Conservation (phyloP, 495 filamentous ascomycete species). For the Penicillium bialowiezense region DNA sequence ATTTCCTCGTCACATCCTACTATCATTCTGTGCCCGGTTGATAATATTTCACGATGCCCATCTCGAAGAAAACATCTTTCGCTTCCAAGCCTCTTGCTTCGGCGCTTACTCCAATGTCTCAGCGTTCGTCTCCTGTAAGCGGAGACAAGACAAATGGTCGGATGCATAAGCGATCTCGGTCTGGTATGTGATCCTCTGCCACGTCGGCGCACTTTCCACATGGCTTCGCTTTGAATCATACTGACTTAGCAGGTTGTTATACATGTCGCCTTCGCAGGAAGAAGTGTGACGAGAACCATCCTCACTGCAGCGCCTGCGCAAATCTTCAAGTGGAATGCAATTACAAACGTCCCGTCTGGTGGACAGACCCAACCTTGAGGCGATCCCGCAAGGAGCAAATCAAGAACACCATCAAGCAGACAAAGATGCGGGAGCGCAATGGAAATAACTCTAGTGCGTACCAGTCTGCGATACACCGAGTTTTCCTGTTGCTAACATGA, state of each 20-base stretch:
- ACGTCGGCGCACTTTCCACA: background rate
- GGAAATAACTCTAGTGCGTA: conserved; percentile 41
- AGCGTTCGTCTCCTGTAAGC: too few relatives aligned
- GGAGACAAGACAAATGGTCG: background rate
- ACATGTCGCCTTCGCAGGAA: conserved; percentile 93
- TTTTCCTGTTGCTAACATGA: too few relatives aligned
- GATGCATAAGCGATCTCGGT: conserved; percentile 1
- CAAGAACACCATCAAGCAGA: conserved; percentile 96
- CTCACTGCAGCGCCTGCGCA: conserved; percentile 82
- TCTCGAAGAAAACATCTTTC: background rate
- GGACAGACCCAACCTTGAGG: conserved; percentile 85
- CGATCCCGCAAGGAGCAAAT: conserved; percentile 87
- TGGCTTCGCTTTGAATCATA: background rate
- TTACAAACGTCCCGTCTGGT: conserved; percentile 96
- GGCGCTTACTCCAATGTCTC: too few relatives aligned
- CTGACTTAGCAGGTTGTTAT: conserved; percentile 67
- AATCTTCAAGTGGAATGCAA: conserved; percentile 85
- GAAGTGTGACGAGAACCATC: conserved; percentile 95
- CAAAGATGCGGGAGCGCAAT: conserved; percentile 85
- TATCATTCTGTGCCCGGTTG: too few relatives aligned
- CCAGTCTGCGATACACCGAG: background rate
- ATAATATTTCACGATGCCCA: conserved; percentile 5
- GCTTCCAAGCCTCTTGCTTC: background rate
- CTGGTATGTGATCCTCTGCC: background rate
- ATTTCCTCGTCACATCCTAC: conserved; percentile 2